Evolutionary conservation across 345 rosid species (phyloP), one percentile per base, ranked within the genome.

Genomic region (Erodium maritimum): DNA sequence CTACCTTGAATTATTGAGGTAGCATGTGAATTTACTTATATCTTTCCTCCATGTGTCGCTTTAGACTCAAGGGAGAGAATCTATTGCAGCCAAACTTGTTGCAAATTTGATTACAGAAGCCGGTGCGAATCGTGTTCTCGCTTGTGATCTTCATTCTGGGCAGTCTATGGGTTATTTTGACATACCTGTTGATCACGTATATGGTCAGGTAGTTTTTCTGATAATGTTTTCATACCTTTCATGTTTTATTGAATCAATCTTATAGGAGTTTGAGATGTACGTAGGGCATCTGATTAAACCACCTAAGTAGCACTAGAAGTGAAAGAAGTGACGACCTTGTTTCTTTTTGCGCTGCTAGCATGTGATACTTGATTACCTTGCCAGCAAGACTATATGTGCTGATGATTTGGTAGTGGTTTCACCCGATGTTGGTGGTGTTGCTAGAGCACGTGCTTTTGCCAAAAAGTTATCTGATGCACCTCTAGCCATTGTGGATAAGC

Each of bases 101-200:
- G 98, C 98, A 16, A 91, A 91, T 66, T 81, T 91, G 70, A 82
- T 91, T 18, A 91, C 98, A 1, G 84, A 91, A 82, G 88, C 96
- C 5, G 98, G 98, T 59, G 98, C 98, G 56, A 87, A 88, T 66
- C 95, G 95, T 73, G 98, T 91, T 64, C 87, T 91, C 72, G 93
- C 93, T 56, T 88, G 98, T 84, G 98, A 91, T 79, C 98, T 91
- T 71, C 98, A 91, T 67, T 91, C 98, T 9, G 96, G 98, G 59
- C 96, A 88, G 82, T 91, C 98, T 62, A 91, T 91, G 87, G 98
- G 96, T 7, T 91, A 91, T 74, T 91, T 91, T 73, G 98, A 91
- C 72, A 91, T 91, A 61, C 95, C 98, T 5, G 93, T 88, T 48
- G 98, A 91, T 77, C 96, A 91, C 70, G 90, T 88, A 7, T 88